Base-by-base conservation (phyloP, 129 eudicot genomes). In the Flaveria brownii region DNA sequence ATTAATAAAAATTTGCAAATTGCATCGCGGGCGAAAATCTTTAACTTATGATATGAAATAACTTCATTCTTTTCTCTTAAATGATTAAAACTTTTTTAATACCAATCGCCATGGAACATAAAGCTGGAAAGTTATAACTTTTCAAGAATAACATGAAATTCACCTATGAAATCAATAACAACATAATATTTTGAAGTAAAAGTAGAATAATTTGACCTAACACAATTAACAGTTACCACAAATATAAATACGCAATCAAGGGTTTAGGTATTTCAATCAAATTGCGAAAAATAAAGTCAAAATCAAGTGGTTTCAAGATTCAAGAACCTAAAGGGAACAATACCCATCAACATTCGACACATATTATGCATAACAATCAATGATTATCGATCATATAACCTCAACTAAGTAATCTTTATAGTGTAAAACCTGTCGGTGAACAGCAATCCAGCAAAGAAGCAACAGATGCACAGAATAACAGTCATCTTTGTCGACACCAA, bases 371-470 rank as follows among this genome's bases (percentile, higher is more conserved):
- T 9, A 22, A 43, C 2, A 25, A 11, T 10, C 41, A 9, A 54
- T n/a, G 23, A 54, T 54, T 54, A 54, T 17, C 16, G 2, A 23
- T 75, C 2, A 72, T 55, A 25, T 23, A 46, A 74, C 57, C 10
- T 36, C 3, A 62, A 61, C 49, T 25, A 57, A 82, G 42, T 15
- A 23, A 77, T 23, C 2, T 56, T 56, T 77, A 6, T 45, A 6
- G 15, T 56, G 30, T 20, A 39, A 46, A 76, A 92, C 98, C 96
- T 93, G 95, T 86, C 87, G 50, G 97, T 88, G 91, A 93, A 93
- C 83, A 93, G 84, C 97, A 93, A 85, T 74, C 98, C 98, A 78
- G 86, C 97, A 82, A 82, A 91, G 64, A 91, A 91, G 84, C 93
- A 91, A 9, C 88, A 87, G 67, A 87, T 62, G 50, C 93, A 89